Evolutionary conservation across 176 grass and related monocot genomes (phyloP), one percentile per base, ranked within the genome.

Genomic region (Oryza officinalis): DNA sequence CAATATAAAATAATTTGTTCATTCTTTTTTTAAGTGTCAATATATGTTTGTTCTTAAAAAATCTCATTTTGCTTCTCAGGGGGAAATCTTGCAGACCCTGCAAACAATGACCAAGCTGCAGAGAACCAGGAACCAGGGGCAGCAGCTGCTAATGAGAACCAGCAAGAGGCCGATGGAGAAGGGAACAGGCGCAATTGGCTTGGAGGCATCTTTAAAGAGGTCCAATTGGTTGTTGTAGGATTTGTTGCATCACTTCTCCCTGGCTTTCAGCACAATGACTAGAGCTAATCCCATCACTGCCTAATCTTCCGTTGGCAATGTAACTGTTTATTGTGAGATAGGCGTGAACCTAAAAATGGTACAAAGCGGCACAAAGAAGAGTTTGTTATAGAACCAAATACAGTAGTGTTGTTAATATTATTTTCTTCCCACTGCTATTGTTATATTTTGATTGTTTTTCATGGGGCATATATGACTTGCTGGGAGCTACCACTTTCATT

Each of bases 231-330:
- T 38, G 89, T 89, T 75, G 85, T 95, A 64, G 96, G 91, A 27
- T 99, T 99, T 63, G 74, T 99, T 67, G 80, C 91, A 17, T 99
- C 96, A 10, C 93, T 99, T 92, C 87, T 99, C 73, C 96, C 93
- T 65, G 96, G 92, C 13, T 92, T 92, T 77, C 91, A 90, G 78
- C 85, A 96, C 74, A 83, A 99, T 66, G 91, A 96, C 80, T 99
- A 96, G 87, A 38, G 13, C 45, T 27, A 35, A 4, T 23, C 23
- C 47, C 20, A 5, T 68, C 69, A 18, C 8, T 17, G 37, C 25
- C 2, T 20, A 78, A 90, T 60, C 47, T 9, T 61, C 25, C 46
- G 68, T 28, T 38, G 30, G 60, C 63, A 75, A 59, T 83, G 68
- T 83, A 80, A 75, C 37, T 87, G 45, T 49, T 74, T 74, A 74